These are phyloP conservation scores for Neonectria hederae DNA, from an alignment of 2,329 filamentous ascomycete genomes.

Conservation along the genomic window DNA sequence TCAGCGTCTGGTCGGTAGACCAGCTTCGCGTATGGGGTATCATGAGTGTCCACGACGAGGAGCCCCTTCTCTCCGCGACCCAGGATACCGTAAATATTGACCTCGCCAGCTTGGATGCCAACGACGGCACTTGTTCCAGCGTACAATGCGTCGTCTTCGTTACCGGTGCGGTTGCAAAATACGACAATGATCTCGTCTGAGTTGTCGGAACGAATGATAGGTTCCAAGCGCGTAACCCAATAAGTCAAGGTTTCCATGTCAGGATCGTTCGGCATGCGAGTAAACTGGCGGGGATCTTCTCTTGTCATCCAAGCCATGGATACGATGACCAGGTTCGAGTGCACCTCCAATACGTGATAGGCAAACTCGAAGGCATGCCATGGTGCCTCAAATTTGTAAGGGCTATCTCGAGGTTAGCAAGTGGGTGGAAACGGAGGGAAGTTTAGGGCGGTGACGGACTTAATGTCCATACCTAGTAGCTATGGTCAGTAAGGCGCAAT, in stretches of 20 bases:
- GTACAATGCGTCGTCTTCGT: conserved; percentile 73
- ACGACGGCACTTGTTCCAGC: conserved; percentile 79
- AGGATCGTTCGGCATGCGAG: conserved; percentile 62
- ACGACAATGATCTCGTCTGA: conserved; percentile 72
- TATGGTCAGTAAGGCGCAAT: not conserved
- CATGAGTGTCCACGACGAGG: conserved; percentile 71
- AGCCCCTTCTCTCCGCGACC: conserved; percentile 76
- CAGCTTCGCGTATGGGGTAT: conserved; percentile 56
- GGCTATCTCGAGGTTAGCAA: conserved; percentile 35
- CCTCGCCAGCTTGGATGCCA: conserved; percentile 70
- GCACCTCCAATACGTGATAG: conserved; percentile 64
- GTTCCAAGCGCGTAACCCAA: conserved; percentile 77
- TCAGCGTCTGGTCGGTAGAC: conserved; percentile 40
- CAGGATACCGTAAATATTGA: conserved; percentile 74
- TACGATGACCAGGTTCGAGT: conserved; percentile 72
- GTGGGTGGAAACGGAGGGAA: not conserved
- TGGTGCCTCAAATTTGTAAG: conserved; percentile 51
- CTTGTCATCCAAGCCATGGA: conserved; percentile 82
- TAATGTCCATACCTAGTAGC: conserved; percentile 60
- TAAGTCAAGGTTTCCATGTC: conserved; percentile 80
- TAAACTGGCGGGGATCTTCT: conserved; percentile 59
- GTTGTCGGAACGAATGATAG: conserved; percentile 62
- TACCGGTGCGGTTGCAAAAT: conserved; percentile 75
- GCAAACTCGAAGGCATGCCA: conserved; percentile 57
- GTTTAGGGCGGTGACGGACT: conserved; percentile 50